Evolutionary conservation across 2,329 filamentous ascomycete species (phyloP).

Genomic region (Aspergillus novoparasiticus): DNA sequence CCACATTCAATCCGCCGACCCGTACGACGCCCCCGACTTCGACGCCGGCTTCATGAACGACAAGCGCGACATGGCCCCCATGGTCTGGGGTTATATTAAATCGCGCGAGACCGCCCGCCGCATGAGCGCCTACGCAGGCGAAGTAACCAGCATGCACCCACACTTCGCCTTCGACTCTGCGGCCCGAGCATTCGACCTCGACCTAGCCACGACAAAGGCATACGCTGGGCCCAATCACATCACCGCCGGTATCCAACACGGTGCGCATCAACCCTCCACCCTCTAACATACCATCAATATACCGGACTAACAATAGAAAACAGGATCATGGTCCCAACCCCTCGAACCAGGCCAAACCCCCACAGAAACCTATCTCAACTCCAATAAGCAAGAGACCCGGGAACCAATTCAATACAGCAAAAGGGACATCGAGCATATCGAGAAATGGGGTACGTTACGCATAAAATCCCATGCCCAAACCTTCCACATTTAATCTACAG

Average conservation of each 20-base stretch:
- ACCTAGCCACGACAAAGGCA: conserved; percentile 72
- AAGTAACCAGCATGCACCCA: conserved; percentile 68
- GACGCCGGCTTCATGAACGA: conserved; percentile 85
- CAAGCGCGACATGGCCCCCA: conserved; percentile 79
- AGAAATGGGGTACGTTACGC: conserved; percentile 57
- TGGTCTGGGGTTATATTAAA: conserved; percentile 85
- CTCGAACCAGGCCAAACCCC: conserved; percentile 58
- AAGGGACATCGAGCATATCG: conserved; percentile 58
- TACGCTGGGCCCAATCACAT: conserved; percentile 75
- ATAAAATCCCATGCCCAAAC: neutral
- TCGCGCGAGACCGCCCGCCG: conserved; percentile 76
- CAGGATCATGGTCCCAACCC: conserved; percentile 64
- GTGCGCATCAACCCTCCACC: conserved; percentile 36
- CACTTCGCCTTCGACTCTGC: conserved; percentile 72
- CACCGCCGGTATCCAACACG: conserved; percentile 71
- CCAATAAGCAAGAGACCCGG: conserved; percentile 62
- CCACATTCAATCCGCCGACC: conserved; percentile 70
- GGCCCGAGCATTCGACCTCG: conserved; percentile 71
- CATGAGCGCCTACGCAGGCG: conserved; percentile 77
- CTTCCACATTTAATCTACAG: neutral
- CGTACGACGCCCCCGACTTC: conserved; percentile 75
- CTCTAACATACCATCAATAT: neutral
- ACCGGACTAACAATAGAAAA: neutral
- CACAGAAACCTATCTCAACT: conserved; percentile 59
- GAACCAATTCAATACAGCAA: conserved; percentile 68